Conservation (phyloP, 2,329 filamentous ascomycete species). For the Trichoderma semiorbis region DNA sequence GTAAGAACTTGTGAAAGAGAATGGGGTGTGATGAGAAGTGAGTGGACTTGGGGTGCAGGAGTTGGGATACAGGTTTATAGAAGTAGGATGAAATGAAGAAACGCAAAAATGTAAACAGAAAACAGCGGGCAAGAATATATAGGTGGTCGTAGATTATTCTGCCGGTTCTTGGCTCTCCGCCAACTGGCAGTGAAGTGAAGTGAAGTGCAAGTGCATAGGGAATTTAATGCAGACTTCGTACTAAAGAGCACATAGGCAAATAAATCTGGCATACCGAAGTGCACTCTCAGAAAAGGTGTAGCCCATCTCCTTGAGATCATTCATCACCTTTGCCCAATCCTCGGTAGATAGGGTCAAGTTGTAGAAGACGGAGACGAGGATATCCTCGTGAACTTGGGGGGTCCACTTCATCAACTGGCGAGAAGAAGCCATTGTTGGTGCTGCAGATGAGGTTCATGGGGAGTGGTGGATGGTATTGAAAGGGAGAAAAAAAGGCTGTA, state of each 20-base stretch:
- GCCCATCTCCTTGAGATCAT: slow-evolving; percentile 35
- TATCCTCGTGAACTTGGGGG: slow-evolving; percentile 40
- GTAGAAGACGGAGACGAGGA: slow-evolving; percentile 41
- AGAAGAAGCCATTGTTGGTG: slow-evolving; percentile 15
- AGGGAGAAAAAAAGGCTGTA: neutral
- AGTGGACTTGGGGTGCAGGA: neutral
- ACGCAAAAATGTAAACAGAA: neutral
- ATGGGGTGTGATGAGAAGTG: neutral
- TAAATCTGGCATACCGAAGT: slow-evolving; percentile 35
- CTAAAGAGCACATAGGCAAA: slow-evolving; percentile 1
- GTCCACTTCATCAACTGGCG: slow-evolving; percentile 40
- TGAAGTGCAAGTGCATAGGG: neutral
- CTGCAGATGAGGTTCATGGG: neutral
- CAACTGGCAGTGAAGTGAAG: neutral
- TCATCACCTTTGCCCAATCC: slow-evolving; percentile 37
- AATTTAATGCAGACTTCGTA: neutral
- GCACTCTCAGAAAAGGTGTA: slow-evolving; percentile 41
- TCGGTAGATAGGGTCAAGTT: slow-evolving; percentile 32
- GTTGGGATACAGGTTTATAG: slow-evolving; percentile 3
- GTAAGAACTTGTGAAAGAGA: neutral
- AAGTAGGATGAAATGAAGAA: neutral
- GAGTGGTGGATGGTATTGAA: neutral
- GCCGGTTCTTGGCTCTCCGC: neutral
- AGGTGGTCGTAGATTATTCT: neutral
- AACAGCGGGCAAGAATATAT: neutral